Evolutionary conservation across 257 asterid genomes (phyloP).

Genomic region (Scutellaria minor): DNA sequence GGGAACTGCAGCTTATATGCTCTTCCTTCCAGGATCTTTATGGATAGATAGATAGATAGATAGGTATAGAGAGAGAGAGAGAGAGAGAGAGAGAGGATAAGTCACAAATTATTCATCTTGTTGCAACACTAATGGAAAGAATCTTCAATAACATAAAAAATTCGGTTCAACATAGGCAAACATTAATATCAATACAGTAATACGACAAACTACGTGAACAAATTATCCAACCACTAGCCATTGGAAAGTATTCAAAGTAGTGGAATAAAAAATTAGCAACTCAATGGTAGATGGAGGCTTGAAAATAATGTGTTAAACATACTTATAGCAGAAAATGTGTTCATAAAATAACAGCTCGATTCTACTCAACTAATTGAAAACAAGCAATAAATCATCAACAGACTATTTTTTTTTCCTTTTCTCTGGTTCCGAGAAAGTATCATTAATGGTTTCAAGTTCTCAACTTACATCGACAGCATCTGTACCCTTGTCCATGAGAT

Average conservation of each 20-base stretch:
- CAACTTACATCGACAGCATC: constrained; percentile 81
- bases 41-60: too few relatives aligned
- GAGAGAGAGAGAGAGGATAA: constrained; percentile 2
- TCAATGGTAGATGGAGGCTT: background rate
- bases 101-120: constrained; percentile 19
- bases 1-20: constrained; percentile 81
- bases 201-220: background rate
- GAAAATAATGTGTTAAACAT: background rate
- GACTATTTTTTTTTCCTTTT: background rate
- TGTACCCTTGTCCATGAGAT: constrained; percentile 77
- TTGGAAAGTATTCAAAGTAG: constrained; percentile 4
- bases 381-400: constrained; percentile 9
- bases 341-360: too few relatives aligned
- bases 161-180: background rate
- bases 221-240: constrained; percentile 4
- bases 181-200: background rate
- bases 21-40: constrained; percentile 74
- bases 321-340: background rate
- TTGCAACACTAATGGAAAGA: background rate
- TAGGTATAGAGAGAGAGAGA: too few relatives aligned
- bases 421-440: constrained; percentile 9
- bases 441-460: constrained; percentile 22
- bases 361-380: constrained; percentile 22
- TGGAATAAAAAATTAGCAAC: constrained; percentile 1
- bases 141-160: constrained; percentile 6